Conservation (phyloP, 2,329 filamentous ascomycete genomes). For the Aspergillus pseudoviridinutans region DNA sequence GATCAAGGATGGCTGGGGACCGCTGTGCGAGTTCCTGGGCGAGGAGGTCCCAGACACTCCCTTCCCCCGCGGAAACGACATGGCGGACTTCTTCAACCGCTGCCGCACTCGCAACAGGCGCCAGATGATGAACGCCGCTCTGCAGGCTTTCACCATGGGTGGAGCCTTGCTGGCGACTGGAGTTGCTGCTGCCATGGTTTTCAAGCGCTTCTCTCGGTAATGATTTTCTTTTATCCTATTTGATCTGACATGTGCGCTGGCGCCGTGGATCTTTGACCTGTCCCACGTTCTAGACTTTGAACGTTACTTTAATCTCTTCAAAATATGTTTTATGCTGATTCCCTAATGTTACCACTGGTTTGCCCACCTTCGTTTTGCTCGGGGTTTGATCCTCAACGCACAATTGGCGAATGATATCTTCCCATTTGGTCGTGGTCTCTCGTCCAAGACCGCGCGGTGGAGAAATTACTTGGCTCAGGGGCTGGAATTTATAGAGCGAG, state of each 20-base stretch:
- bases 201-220: conserved; percentile 37
- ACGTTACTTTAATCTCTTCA: not conserved
- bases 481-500: not conserved
- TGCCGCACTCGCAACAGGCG: conserved; percentile 51
- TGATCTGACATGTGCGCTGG: conserved; percentile 19
- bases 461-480: not conserved
- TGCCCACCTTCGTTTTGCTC: not conserved
- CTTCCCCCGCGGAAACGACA: conserved; percentile 52
- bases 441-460: not conserved
- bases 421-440: not conserved
- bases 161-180: conserved; percentile 46
- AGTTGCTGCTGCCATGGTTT: conserved; percentile 37
- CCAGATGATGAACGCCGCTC: conserved; percentile 54
- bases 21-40: conserved; percentile 53
- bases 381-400: not conserved
- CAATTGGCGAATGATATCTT: not conserved
- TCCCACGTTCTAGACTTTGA: not conserved
- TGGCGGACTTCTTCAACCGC: conserved; percentile 53
- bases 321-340: not conserved
- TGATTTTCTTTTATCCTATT: conserved; percentile 4
- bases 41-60: conserved; percentile 48
- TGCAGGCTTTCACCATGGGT: conserved; percentile 49
- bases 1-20: conserved; percentile 52
- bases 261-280: conserved; percentile 10
- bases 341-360: not conserved